Evolutionary conservation across 805 yeast species (phyloP).

Genomic region (Jamesozyma lodderae): DNA sequence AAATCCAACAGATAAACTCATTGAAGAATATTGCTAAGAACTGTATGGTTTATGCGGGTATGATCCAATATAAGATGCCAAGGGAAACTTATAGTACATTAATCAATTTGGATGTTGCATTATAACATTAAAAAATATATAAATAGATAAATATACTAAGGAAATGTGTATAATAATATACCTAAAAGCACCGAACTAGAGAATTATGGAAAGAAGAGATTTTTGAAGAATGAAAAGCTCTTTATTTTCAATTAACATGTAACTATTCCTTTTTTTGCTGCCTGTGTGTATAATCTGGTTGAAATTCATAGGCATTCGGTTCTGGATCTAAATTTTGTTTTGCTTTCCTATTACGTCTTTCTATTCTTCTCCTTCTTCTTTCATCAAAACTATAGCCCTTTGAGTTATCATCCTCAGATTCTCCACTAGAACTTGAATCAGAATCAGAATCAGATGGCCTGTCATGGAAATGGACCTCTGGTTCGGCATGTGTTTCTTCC

Average conservation of each 20-base stretch:
- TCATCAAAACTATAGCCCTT: conserved; percentile 27
- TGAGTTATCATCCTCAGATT: conserved; percentile 36
- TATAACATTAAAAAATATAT: conserved; percentile 7
- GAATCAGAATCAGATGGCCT: conserved; percentile 11
- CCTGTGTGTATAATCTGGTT: conserved; percentile 50
- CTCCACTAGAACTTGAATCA: conserved; percentile 19
- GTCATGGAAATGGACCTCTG: conserved; percentile 5
- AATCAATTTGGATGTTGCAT: conserved; percentile 48
- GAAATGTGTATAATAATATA: too few species aligned
- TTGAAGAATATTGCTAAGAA: conserved; percentile 63
- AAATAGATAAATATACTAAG: not conserved
- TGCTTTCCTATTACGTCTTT: conserved; percentile 28
- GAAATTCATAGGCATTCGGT: conserved; percentile 85
- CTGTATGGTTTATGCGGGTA: conserved; percentile 91
- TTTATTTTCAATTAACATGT: not conserved
- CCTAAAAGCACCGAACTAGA: too few species aligned
- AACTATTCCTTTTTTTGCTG: not conserved
- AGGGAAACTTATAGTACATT: conserved; percentile 65
- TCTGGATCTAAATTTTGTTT: conserved; percentile 27
- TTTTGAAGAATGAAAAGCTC: too few species aligned
- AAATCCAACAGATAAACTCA: conserved; percentile 45
- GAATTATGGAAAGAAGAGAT: too few species aligned
- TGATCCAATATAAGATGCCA: conserved; percentile 90
- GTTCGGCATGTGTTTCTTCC: conserved; percentile 9
- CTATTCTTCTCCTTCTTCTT: conserved; percentile 29